These are phyloP conservation scores for Speleostelium caveatum DNA, from an alignment of 78 protist genomes.

Conservation along the genomic window DNA sequence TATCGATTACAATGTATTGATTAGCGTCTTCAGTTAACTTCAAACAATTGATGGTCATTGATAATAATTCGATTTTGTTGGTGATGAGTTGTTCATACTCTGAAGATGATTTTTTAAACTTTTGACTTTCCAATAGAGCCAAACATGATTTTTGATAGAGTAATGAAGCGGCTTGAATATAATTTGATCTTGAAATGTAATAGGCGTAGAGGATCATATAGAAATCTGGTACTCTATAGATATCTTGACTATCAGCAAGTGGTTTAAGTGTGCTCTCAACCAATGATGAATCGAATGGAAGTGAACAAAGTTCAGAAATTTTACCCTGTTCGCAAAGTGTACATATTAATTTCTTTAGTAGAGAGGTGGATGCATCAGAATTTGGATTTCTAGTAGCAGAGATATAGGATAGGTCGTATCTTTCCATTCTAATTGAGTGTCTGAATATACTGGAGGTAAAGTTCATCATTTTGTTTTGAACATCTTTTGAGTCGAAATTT, in stretches of 20 bases:
- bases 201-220: slow-evolving; percentile 53
- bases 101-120: slow-evolving; percentile 7
- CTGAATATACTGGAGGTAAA: slow-evolving; percentile 13
- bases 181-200: slow-evolving; percentile 58
- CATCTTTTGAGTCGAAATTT: background rate
- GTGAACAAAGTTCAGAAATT: slow-evolving; percentile 2
- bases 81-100: slow-evolving; percentile 7
- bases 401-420: slow-evolving; percentile 24
- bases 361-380: background rate
- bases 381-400: slow-evolving; percentile 38
- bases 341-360: slow-evolving; percentile 4
- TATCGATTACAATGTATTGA: slow-evolving; percentile 34
- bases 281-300: slow-evolving; percentile 30
- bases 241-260: slow-evolving; percentile 37
- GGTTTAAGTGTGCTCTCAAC: slow-evolving; percentile 10
- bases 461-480: background rate
- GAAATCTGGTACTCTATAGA: slow-evolving; percentile 41
- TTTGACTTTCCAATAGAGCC: slow-evolving; percentile 17
- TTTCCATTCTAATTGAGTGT: slow-evolving; percentile 15
- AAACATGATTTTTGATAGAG: slow-evolving; percentile 37
- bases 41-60: slow-evolving; percentile 31
- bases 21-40: background rate
- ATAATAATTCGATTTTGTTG: slow-evolving; percentile 7
- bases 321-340: slow-evolving; percentile 14
- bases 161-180: slow-evolving; percentile 36